phyloP scores from a whole-genome alignment of 352 stramenopile species.

The Pythium dissimile region DNA sequence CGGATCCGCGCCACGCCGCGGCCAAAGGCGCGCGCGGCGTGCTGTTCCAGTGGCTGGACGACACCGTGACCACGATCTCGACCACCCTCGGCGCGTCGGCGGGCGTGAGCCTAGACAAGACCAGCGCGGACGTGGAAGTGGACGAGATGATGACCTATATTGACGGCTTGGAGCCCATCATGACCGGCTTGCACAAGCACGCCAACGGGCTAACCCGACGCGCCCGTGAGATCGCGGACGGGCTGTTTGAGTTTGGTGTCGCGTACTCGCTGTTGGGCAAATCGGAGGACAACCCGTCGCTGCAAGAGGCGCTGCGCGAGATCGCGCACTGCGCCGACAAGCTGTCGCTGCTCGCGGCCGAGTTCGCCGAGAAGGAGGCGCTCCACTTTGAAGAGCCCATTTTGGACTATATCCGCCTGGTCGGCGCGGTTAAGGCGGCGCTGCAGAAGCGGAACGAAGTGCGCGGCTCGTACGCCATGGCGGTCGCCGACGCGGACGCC shows the following conservation, averaged over 20 bases:
- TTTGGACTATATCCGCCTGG: slow-evolving; percentile 95
- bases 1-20: slow-evolving; percentile 54
- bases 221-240: slow-evolving; percentile 93
- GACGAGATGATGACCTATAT: slow-evolving; percentile 97
- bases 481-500: slow-evolving; percentile 85
- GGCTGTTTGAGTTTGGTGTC: slow-evolving; percentile 96
- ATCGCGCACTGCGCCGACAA: slow-evolving; percentile 93
- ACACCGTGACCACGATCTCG: slow-evolving; percentile 84
- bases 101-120: slow-evolving; percentile 70
- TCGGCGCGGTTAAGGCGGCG: slow-evolving; percentile 94
- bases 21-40: slow-evolving; percentile 46
- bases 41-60: slow-evolving; percentile 87
- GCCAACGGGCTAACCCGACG: slow-evolving; percentile 92
- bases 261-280: slow-evolving; percentile 95
- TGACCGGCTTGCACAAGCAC: slow-evolving; percentile 94
- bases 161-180: slow-evolving; percentile 93
- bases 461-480: slow-evolving; percentile 79
- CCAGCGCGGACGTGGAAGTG: slow-evolving; percentile 91
- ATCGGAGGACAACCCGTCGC: slow-evolving; percentile 87
- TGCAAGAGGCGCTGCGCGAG: slow-evolving; percentile 90
- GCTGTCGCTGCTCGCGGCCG: slow-evolving; percentile 87
- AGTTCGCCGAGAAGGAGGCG: slow-evolving; percentile 92
- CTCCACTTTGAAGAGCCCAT: slow-evolving; percentile 94
- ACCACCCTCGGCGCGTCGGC: slow-evolving; percentile 49
- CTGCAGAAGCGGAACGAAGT: slow-evolving; percentile 93